phyloP scores from a whole-genome alignment of 1,284 basidiomycete species.

The Rhodofomes roseus region DNA sequence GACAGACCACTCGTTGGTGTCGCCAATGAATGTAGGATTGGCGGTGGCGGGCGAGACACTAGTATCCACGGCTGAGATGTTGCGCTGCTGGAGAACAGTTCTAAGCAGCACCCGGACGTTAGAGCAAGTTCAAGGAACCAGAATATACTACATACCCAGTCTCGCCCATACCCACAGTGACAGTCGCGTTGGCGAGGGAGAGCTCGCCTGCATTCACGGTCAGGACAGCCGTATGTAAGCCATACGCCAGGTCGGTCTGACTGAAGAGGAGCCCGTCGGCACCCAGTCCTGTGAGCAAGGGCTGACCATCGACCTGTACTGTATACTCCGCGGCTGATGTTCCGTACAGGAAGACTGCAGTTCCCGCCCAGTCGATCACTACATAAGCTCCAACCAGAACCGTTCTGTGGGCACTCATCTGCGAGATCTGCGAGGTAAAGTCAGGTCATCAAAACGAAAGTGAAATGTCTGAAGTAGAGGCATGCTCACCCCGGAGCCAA shows the following conservation, averaged over 20 bases:
- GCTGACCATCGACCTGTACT: not conserved
- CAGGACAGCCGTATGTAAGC: not conserved
- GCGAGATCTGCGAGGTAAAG: too few species aligned
- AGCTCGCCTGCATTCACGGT: not conserved
- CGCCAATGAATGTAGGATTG: not conserved
- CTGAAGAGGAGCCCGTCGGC: not conserved
- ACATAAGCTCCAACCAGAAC: not conserved
- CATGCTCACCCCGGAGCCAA: not conserved
- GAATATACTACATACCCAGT: not conserved
- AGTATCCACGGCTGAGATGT: not conserved
- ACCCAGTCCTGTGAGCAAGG: not conserved
- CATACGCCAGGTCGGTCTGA: not conserved
- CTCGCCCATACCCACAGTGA: not conserved
- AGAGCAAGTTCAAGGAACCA: not conserved
- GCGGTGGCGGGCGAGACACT: not conserved
- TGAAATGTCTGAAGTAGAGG: too few species aligned
- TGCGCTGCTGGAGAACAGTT: not conserved
- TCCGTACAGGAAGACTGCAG: not conserved
- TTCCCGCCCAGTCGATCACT: not conserved
- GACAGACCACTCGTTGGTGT: not conserved
- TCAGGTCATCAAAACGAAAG: too few species aligned
- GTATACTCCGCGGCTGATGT: not conserved
- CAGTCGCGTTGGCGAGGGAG: not conserved
- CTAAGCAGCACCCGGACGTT: not conserved
- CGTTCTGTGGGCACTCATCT: not conserved